A percentile compares a stretch with the other conserved stretches of the same genome.
Evolutionary conservation across 192 early-diverging fungal species (phyloP).

Genomic region (Backusella liffmaniae): DNA sequence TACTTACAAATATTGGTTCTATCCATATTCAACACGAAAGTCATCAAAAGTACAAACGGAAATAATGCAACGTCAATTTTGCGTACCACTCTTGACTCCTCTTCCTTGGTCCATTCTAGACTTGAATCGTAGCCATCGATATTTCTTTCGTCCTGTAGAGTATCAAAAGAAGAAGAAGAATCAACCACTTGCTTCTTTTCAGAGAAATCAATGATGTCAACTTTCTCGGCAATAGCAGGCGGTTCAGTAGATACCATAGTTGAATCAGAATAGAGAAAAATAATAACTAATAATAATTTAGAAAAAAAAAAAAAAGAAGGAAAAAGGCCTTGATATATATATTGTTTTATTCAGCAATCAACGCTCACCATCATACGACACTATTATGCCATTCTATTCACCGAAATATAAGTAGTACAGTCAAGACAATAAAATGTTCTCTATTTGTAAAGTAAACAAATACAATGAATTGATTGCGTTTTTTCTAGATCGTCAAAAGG

Average conservation of each 20-base stretch:
- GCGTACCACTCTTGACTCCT: constrained; percentile 38
- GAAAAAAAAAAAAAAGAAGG: not conserved
- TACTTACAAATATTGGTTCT: constrained; percentile 31
- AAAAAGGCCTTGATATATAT: not conserved
- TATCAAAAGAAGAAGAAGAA: constrained; percentile 6
- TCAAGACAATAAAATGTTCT: not conserved
- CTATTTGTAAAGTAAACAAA: constrained; percentile 3
- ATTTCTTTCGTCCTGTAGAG: not conserved
- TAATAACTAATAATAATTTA: not conserved
- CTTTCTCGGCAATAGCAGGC: not conserved
- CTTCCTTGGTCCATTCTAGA: constrained; percentile 47
- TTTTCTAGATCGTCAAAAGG: not conserved
- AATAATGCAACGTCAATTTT: constrained; percentile 44
- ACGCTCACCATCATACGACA: not conserved
- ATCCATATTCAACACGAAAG: constrained; percentile 29
- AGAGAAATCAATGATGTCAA: not conserved
- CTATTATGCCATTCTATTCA: constrained; percentile 1
- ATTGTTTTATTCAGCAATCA: not conserved
- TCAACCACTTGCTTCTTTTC: not conserved
- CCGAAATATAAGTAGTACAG: not conserved
- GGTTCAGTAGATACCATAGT: not conserved
- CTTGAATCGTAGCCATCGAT: constrained; percentile 20
- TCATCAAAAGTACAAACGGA: constrained; percentile 53
- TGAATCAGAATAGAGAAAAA: not conserved
- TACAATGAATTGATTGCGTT: not conserved